Evolutionary conservation across 768 basidiomycete species (phyloP).

Genomic region (Leccinum longicurvipes): DNA sequence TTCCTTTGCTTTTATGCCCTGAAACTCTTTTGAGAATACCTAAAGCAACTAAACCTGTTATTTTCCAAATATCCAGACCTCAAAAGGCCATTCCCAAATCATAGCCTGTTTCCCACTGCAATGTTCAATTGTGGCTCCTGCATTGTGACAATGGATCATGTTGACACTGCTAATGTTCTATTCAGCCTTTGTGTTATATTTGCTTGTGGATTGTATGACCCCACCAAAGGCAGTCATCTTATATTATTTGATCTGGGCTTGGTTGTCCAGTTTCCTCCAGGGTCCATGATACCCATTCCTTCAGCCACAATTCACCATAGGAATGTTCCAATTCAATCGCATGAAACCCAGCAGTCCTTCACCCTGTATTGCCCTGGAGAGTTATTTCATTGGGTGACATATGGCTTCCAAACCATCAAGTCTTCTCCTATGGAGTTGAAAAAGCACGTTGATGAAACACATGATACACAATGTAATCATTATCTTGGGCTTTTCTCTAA

Average conservation of each 20-base stretch:
- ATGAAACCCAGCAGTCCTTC: background rate
- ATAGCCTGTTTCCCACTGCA: conserved; percentile 21
- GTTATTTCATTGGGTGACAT: background rate
- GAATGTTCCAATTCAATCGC: background rate
- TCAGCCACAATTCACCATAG: background rate
- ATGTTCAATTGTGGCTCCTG: conserved; percentile 32
- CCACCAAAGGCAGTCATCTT: background rate
- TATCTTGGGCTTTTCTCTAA: too few relatives aligned
- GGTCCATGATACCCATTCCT: background rate
- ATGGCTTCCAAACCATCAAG: background rate
- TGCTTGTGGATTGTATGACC: conserved; percentile 20
- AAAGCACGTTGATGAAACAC: too few relatives aligned
- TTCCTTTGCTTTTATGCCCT: too few relatives aligned
- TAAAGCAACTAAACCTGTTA: too few relatives aligned
- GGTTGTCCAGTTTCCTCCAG: background rate
- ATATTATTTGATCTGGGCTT: background rate
- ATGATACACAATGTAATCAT: too few relatives aligned
- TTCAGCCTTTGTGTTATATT: conserved; percentile 33
- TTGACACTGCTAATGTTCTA: conserved; percentile 30
- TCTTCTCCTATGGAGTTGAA: too few relatives aligned
- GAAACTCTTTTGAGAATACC: too few relatives aligned
- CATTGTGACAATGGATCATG: conserved; percentile 16
- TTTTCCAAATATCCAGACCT: background rate
- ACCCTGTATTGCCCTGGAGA: conserved; percentile 4
- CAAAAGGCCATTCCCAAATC: conserved; percentile 7